Conservation (phyloP, 169 alveolate species). For the Cryptosporidium parvum region DNA sequence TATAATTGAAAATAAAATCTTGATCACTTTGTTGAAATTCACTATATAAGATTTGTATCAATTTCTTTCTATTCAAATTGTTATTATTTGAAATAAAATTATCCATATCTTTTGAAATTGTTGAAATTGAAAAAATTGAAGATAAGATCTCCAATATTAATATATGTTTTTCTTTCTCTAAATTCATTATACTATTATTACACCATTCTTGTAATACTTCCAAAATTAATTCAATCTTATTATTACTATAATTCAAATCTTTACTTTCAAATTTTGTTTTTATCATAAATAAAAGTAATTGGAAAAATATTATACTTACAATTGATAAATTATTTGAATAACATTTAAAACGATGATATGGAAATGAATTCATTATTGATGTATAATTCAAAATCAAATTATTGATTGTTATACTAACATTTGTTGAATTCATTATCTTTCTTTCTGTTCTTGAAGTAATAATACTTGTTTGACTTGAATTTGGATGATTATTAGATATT, state of each 20-base stretch:
- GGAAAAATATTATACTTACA: constrained; percentile 34
- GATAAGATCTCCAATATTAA: constrained; percentile 13
- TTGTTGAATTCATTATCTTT: constrained; percentile 12
- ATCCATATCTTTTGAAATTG: constrained; percentile 19
- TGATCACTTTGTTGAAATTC: constrained; percentile 69
- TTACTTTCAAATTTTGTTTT: neutral
- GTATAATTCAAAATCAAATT: constrained; percentile 11
- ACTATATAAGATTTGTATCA: neutral
- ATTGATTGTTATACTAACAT: constrained; percentile 4
- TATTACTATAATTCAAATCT: neutral
- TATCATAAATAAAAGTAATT: neutral
- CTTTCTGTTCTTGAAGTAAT: constrained; percentile 25
- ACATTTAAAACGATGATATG: constrained; percentile 50
- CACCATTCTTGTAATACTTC: constrained; percentile 39
- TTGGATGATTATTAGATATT: neutral
- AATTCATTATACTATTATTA: neutral
- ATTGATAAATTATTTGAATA: constrained; percentile 37
- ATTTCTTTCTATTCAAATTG: constrained; percentile 3
- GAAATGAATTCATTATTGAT: constrained; percentile 23
- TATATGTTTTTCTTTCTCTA: constrained; percentile 56
- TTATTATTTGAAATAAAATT: neutral
- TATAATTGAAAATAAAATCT: constrained; percentile 34
- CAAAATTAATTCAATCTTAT: neutral
- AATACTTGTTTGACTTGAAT: constrained; percentile 1
- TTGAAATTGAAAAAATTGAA: constrained; percentile 30